Evolutionary conservation across 2,329 filamentous ascomycete genomes (phyloP).

Genomic region (Fusarium coffeatum): DNA sequence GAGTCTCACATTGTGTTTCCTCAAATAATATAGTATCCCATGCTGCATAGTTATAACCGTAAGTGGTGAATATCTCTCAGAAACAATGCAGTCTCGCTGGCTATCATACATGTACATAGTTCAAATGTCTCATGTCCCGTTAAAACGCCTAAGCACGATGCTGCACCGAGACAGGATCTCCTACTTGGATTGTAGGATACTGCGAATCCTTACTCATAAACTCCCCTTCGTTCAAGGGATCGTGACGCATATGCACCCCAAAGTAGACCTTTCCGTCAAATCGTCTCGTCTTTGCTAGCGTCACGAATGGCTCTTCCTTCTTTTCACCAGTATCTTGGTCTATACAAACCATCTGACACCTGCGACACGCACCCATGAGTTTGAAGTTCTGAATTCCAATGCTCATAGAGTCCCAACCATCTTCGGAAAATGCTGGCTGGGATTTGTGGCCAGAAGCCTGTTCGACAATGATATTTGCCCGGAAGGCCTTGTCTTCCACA

Average conservation of each 20-base stretch:
- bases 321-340: conserved; percentile 84
- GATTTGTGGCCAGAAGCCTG: conserved; percentile 54
- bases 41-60: background rate
- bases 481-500: conserved; percentile 80
- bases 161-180: conserved; percentile 56
- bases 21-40: background rate
- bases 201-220: conserved; percentile 35
- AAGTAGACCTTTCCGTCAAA: conserved; percentile 89
- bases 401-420: conserved; percentile 75
- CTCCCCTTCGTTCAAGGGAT: conserved; percentile 20
- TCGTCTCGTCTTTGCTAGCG: conserved; percentile 85
- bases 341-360: conserved; percentile 97
- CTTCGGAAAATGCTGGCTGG: conserved; percentile 78
- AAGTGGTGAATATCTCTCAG: background rate
- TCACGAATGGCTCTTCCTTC: conserved; percentile 87
- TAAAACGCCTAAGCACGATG: background rate
- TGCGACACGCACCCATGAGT: conserved; percentile 83
- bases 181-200: conserved; percentile 60
- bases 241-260: conserved; percentile 79
- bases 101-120: background rate
- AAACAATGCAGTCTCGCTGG: background rate
- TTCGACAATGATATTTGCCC: conserved; percentile 84
- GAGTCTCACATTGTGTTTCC: background rate
- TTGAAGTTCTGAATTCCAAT: conserved; percentile 75
- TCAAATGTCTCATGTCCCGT: background rate